Conservation (phyloP, 2,329 filamentous ascomycete genomes). For the Neodidymelliopsis sp. region DNA sequence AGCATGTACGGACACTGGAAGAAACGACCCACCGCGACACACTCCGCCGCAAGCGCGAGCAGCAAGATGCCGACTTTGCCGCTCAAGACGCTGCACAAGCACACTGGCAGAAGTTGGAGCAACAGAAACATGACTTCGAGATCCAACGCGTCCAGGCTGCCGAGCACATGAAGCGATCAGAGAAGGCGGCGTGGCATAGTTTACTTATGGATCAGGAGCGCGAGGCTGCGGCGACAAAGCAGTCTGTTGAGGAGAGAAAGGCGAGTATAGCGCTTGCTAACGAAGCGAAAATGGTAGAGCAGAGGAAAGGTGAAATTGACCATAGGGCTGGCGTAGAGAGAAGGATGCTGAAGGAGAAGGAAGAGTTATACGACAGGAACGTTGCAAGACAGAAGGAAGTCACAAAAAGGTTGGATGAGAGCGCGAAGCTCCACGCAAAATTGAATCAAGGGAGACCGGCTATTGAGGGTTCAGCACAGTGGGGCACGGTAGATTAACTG, state of each 20-base stretch:
- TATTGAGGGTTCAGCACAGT: constrained; percentile 36
- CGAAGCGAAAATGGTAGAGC: constrained; percentile 33
- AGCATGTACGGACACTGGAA: constrained; percentile 38
- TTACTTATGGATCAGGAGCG: constrained; percentile 41
- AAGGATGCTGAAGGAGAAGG: constrained; percentile 41
- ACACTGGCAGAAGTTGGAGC: constrained; percentile 34
- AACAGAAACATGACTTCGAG: constrained; percentile 43
- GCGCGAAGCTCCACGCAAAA: constrained; percentile 40
- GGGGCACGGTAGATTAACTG: constrained; percentile 40
- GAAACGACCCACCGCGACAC: constrained; percentile 39
- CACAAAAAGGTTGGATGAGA: constrained; percentile 40
- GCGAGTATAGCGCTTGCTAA: constrained; percentile 20
- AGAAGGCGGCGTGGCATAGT: constrained; percentile 41
- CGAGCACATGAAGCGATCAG: constrained; percentile 41
- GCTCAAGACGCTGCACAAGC: constrained; percentile 27
- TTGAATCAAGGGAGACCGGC: constrained; percentile 37
- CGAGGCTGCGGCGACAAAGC: constrained; percentile 30
- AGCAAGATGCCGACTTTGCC: constrained; percentile 35
- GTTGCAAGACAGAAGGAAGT: constrained; percentile 41
- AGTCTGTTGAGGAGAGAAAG: constrained; percentile 35
- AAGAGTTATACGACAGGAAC: constrained; percentile 44
- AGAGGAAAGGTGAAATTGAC: constrained; percentile 37
- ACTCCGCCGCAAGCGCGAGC: constrained; percentile 38
- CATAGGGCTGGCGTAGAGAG: constrained; percentile 36
- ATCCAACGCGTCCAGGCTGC: constrained; percentile 40